A percentile compares a stretch with the other conserved stretches of the same genome.
Conservation (phyloP, 2,329 filamentous ascomycete genomes). For the Monosporascus sp. region DNA sequence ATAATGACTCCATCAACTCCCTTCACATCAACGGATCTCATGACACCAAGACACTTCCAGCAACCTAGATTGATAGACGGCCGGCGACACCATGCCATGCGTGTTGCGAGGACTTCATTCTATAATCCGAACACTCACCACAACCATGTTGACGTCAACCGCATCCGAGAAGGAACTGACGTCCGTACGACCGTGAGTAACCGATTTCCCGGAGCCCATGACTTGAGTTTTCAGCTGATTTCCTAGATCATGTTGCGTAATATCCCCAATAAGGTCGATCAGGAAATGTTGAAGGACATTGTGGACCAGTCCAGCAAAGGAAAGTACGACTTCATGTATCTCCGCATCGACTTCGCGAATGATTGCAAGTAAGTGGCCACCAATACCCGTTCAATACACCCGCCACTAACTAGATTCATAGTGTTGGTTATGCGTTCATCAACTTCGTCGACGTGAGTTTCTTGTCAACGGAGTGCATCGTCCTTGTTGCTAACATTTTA, state of each 20-base stretch:
- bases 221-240: constrained; percentile 4
- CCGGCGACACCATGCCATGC: constrained; percentile 45
- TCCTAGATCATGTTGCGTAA: constrained; percentile 86
- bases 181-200: constrained; percentile 66
- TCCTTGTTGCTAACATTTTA: constrained; percentile 36
- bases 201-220: constrained; percentile 12
- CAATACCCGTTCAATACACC: neutral
- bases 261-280: constrained; percentile 84
- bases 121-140: constrained; percentile 48
- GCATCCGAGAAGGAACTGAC: constrained; percentile 62
- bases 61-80: constrained; percentile 30
- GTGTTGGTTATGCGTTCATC: constrained; percentile 95
- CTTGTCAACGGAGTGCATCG: constrained; percentile 2
- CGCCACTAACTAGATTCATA: constrained; percentile 34
- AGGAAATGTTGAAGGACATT: constrained; percentile 70
- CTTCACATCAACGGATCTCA: constrained; percentile 29
- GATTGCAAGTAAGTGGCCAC: constrained; percentile 68
- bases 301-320: constrained; percentile 75
- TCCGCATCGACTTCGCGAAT: constrained; percentile 83
- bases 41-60: constrained; percentile 33
- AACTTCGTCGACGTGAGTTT: constrained; percentile 76
- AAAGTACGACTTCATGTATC: constrained; percentile 90
- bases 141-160: constrained; percentile 56
- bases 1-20: constrained; percentile 16
- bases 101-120: constrained; percentile 40